Base-by-base conservation (phyloP, 2,329 filamentous ascomycete genomes). In the Colletotrichum theobromicola region DNA sequence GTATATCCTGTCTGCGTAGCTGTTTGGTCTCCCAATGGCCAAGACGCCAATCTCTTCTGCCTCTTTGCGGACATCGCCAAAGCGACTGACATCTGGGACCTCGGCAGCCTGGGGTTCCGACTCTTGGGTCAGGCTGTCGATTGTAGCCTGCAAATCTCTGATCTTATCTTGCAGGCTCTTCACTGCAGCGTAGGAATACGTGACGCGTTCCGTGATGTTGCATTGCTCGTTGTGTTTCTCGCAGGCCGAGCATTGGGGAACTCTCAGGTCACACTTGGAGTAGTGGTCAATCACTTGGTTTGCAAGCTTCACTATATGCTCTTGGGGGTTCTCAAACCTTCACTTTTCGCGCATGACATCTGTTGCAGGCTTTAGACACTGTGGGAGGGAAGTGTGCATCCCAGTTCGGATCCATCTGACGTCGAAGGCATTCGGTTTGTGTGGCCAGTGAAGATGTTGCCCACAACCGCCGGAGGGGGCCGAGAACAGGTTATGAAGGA, bases 21-120 rank as follows among this genome's bases (percentile, higher is more conserved):
- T 67, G n/a, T 57, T 77, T 1, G 72, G 73, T 2, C 77, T 75
- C 21, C 77, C 79, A 32, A 79, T 76, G 2, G 79, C 75, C 2
- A 79, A 74, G 18, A 77, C 61, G 3, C 78, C 78, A 26, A 80
- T 70, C 30, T 79, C 78, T 24, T 79, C 77, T n/a, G 78, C 78
- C 35, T 79, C 79, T 26, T 78, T 78, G 26, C 72, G 72, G 2
- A 74, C 21, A 37, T 74, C 68, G 12, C 58, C 62, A 18, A 74
- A 67, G 2, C 46, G 37, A 24, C 42, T 46, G 28, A 42, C 46
- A 24, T 57, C 68, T 5, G 62, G 35, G 21, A 24, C 16, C 34
- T 16, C 57, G 6, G 37, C 15, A 7, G 18, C n/a, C 16, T 61
- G 61, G 15, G 21, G 24, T 18, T 37, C 46, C 5, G 58, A 21